Base-by-base conservation (phyloP, 2,329 filamentous ascomycete species). In the Polytolypa hystricis region DNA sequence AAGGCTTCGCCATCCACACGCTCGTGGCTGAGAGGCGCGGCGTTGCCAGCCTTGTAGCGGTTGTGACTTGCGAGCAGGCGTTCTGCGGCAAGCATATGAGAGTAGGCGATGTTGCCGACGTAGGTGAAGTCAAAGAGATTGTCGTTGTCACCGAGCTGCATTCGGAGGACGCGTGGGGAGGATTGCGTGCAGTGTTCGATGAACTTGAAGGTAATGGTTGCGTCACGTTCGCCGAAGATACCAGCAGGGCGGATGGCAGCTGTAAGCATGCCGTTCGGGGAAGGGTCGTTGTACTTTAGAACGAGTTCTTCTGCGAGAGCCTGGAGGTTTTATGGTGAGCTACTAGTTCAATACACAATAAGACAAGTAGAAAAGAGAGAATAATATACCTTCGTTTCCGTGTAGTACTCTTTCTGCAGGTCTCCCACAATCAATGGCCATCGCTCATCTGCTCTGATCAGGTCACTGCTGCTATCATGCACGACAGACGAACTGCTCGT, bases 161-260 rank as follows among this genome's bases (percentile, higher is more conserved):
- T 76, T 43, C 73, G 74, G 25, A 84, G 80, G 45, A 83, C 78
- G 50, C 74, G 69, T 43, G 48, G 46, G 5, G 64, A 65, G 10
- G 60, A 59, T 28, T 74, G 70, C 41, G 70, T 68, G 55, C 81
- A 81, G 49, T 83, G 76, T 43, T 77, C 73, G 51, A 93, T 68
- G 44, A 95, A 73, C 48, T 80, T 76, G 44, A 79, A 74, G 21
- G 89, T 75, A 10, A 79, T 62, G 54, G 86, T 81, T 36, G 76
- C 74, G 64, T 98, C 91, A 50, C 84, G 84, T 54, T 91, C 84
- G 51, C 89, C 89, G 53, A 94, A 84, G 58, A 96, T 93, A 47
- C 84, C 84, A 9, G 85, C 81, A 5, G 87, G 84, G 11, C 91
- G 83, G 45, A 96, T 73, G 19, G 86, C 71, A 52, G 74, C 74